Evolutionary conservation across 208 protist species (phyloP), one percentile per base, ranked within the genome.

Genomic region (Tritrichomonas foetus): DNA sequence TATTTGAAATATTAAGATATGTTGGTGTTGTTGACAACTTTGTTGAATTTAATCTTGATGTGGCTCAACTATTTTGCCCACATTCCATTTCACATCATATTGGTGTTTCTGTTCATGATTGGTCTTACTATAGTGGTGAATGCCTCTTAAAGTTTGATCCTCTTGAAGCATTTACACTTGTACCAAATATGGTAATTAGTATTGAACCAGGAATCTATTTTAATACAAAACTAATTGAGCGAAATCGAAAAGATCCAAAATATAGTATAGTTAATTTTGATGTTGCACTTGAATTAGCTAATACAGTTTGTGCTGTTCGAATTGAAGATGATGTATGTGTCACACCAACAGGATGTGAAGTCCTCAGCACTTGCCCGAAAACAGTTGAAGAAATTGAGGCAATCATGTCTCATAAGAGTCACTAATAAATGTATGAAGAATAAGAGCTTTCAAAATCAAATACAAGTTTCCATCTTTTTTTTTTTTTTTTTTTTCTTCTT

Each of bases 181-280:
- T 5, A 49, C n/a, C 50, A 50, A 44, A 44, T 36, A 93, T 69
- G 27, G 33, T 93, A 27, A 49, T 93, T 14, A 74, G 55, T 50
- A 39, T 72, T 41, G 89, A 93, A 27, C 89, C 89, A 57, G 89
- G 89, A 41, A 39, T 93, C 9, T 93, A 93, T 41, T 93, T 93
- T 55, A 30, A 93, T 33, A 69, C 66, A 44, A 53, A 27, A 41
- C 49, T 50, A 36, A 13, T 53, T 44, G 47, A 53, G 16, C 33
- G 39, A 39, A 3, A 13, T 33, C 5, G 14, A 89, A 11, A 53
- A 0, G 16, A 39, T 16, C 27, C 25, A 5, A 27, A 33, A 16
- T 89, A 53, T 20, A 25, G 20, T n/a, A 5, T 3, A 8, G 89
- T 93, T 8, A 64, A 93, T 36, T 93, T 64, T 64, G 89, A 93